Evolutionary conservation across 495 filamentous ascomycete genomes (phyloP).

Genomic region (Daldinia loculata): DNA sequence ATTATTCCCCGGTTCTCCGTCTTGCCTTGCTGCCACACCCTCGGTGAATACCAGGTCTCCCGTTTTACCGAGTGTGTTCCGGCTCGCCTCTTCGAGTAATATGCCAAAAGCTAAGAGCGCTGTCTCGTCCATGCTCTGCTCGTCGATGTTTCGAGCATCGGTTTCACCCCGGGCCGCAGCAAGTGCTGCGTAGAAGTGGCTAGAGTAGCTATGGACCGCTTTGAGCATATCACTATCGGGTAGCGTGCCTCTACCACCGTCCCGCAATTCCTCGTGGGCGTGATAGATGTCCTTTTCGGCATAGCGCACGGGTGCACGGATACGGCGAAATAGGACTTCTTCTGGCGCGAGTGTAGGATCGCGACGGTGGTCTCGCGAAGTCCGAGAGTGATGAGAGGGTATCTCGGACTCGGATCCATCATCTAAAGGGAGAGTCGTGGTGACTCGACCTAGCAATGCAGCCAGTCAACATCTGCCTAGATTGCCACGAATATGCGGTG

Average conservation of each 20-base stretch:
- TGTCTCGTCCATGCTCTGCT: slow-evolving; percentile 82
- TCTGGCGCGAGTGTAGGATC: slow-evolving; percentile 69
- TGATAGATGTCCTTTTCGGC: slow-evolving; percentile 77
- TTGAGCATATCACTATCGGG: slow-evolving; percentile 80
- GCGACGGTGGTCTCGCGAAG: slow-evolving; percentile 58
- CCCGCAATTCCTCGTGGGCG: slow-evolving; percentile 58
- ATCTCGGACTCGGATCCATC: slow-evolving; percentile 38
- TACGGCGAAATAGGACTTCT: slow-evolving; percentile 74
- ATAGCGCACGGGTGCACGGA: slow-evolving; percentile 68
- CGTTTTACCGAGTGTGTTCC: slow-evolving; percentile 68
- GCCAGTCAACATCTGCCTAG: slow-evolving; percentile 1
- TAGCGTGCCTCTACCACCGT: slow-evolving; percentile 54
- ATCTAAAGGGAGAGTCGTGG: slow-evolving; percentile 18
- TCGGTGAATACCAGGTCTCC: slow-evolving; percentile 82
- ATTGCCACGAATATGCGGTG: slow-evolving; percentile 32
- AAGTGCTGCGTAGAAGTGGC: slow-evolving; percentile 71
- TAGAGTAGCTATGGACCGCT: slow-evolving; percentile 75
- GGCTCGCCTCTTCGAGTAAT: slow-evolving; percentile 77
- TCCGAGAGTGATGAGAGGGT: slow-evolving; percentile 53
- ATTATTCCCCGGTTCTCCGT: slow-evolving; percentile 26
- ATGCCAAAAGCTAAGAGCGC: slow-evolving; percentile 84
- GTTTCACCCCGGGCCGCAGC: slow-evolving; percentile 43
- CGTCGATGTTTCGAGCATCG: slow-evolving; percentile 54
- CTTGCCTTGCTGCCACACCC: slow-evolving; percentile 48
- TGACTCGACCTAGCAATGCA: slow-evolving; percentile 20